phyloP scores from a whole-genome alignment of 768 basidiomycete species.

The Boletus eberwhitei region DNA sequence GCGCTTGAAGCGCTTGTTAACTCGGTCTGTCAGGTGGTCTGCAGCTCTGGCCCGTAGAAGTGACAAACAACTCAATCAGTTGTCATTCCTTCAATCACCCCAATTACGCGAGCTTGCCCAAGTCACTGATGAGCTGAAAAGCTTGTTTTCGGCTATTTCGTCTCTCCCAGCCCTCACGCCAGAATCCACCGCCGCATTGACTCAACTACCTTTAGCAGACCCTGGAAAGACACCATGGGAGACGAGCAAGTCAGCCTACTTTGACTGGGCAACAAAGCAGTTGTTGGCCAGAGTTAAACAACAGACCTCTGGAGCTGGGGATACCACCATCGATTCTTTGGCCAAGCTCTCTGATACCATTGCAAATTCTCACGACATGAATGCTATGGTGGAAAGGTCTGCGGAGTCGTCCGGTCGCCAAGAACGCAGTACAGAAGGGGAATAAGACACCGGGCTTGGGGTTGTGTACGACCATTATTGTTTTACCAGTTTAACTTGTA shows the following conservation, averaged over 20 bases:
- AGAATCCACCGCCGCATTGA: constrained; percentile 36
- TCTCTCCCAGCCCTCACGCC: constrained; percentile 47
- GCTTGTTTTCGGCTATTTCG: constrained; percentile 47
- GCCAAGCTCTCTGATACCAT: constrained; percentile 17
- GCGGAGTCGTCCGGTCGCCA: background rate
- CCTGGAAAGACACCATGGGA: constrained; percentile 79
- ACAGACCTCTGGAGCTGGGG: constrained; percentile 13
- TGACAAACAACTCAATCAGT: constrained; percentile 38
- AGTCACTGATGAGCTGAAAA: constrained; percentile 40
- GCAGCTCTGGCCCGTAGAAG: constrained; percentile 46
- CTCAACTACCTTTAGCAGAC: constrained; percentile 36
- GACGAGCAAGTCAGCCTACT: constrained; percentile 66
- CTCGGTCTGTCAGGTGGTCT: constrained; percentile 49
- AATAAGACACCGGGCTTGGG: background rate
- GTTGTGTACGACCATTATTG: background rate
- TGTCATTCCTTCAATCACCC: constrained; percentile 44
- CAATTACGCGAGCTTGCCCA: constrained; percentile 37
- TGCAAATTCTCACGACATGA: constrained; percentile 19
- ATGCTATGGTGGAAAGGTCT: constrained; percentile 11
- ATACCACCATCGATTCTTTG: constrained; percentile 23
- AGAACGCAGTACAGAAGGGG: background rate
- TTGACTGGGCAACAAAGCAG: constrained; percentile 70
- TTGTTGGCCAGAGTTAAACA: constrained; percentile 38
- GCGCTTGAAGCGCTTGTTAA: constrained; percentile 55
- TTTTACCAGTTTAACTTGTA: background rate